phyloP scores from a whole-genome alignment of 495 filamentous ascomycete species.

The Aspergillus ellipticus region DNA sequence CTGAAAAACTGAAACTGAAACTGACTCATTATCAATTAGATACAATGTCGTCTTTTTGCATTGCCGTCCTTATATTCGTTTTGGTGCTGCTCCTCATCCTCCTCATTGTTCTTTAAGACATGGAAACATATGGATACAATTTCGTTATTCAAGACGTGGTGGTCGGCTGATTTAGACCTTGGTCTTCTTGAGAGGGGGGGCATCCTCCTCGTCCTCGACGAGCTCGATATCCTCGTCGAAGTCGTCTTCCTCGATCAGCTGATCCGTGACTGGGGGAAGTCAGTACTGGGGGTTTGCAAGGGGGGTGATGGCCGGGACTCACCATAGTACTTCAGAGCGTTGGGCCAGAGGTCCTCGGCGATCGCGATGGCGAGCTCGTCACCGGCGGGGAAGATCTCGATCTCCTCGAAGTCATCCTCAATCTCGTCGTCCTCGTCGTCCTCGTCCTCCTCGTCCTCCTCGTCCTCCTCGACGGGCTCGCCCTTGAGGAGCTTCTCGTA shows the following conservation, averaged over 20 bases:
- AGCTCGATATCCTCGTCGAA: conserved; percentile 24
- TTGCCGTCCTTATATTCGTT: conserved; percentile 77
- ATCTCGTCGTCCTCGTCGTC: conserved; percentile 47
- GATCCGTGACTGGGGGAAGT: conserved; percentile 18
- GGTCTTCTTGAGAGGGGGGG: conserved; percentile 43
- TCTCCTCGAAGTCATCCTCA: conserved; percentile 50
- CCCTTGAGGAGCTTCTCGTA: conserved; percentile 53
- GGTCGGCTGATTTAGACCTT: conserved; percentile 28
- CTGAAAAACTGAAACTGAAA: conserved; percentile 1
- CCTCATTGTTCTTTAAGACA: conserved; percentile 40
- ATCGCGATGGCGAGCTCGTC: conserved; percentile 75
- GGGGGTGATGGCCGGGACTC: conserved; percentile 34
- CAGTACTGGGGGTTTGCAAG: background rate
- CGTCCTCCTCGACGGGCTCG: conserved; percentile 45
- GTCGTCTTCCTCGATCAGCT: conserved; percentile 35
- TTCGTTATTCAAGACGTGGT: background rate
- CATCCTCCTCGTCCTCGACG: conserved; percentile 29
- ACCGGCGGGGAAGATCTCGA: conserved; percentile 77
- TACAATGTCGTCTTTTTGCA: conserved; percentile 86
- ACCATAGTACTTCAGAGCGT: conserved; percentile 89
- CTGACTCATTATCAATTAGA: conserved; percentile 49
- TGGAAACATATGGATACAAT: conserved; percentile 34
- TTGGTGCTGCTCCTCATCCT: conserved; percentile 81
- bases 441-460: conserved; percentile 42
- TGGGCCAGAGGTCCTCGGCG: conserved; percentile 82